Base-by-base conservation (phyloP, 352 stramenopile species). In the Globisporangium uncinulatum region DNA sequence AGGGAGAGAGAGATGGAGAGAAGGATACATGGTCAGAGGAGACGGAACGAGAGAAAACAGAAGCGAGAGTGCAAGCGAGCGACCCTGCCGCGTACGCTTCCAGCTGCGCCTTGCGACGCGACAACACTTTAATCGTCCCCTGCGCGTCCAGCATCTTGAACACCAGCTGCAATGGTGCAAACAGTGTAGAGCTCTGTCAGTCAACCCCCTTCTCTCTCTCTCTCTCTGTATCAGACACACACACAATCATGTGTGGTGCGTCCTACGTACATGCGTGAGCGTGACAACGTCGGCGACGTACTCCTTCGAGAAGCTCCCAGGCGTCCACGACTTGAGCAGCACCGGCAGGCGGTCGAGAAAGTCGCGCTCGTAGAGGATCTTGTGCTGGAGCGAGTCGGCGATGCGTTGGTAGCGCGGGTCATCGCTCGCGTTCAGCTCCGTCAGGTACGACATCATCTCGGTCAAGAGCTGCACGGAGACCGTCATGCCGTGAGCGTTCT, bases 281-380 rank as follows among this genome's bases (percentile, higher is more conserved):
- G 83, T 95, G 41, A 93, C 70, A n/a, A 95, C 85, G 34, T 95
- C 82, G 0, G 81, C 57, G 32, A 87, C 76, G 52, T 93, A 93
- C 1, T 78, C 74, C 24, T 74, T 71, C 1, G 74, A 65, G 37
- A 93, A 93, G 24, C 73, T 65, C 31, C 74, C 72, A 6, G 84
- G 82, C 29, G 65, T 84, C 85, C 85, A 93, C 9, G 76, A 83
- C 54, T 92, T 92, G 21, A 95, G 55, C 17, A 95, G 57, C 39
- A 95, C 78, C 0, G 85, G 85, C 42, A 95, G 59, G 1, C 85
- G 83, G 62, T 95, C 85, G 8, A 95, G 54, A 50, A 95, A 95
- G 51, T 95, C 85, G 34, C 85, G 85, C 52, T 95, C 85, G 49
- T 95, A 95, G 41, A 95, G 79, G 50, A 95, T 85, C 52, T 95